Evolutionary conservation across 2,329 filamentous ascomycete species (phyloP), one percentile per base, ranked within the genome.

Genomic region (Nemania bipapillata): DNA sequence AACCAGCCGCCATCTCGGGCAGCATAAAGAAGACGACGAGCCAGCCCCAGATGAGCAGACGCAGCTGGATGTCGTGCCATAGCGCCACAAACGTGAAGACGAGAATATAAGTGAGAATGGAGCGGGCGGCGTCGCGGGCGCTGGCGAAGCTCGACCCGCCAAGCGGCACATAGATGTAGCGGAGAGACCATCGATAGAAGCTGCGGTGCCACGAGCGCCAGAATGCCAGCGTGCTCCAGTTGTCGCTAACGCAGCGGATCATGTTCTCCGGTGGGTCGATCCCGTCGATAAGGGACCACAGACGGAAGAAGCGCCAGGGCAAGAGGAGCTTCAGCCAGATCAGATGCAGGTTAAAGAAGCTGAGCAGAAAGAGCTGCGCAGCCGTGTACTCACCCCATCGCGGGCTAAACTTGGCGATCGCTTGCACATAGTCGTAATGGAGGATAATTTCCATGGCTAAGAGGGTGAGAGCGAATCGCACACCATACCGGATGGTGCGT

Each of bases 251-350:
- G 81, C 96, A 99, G 74, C 96, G 92, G 63, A 97, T 88, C 93
- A 99, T 97, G 82, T 99, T 99, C 82, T 99, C 96, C 0, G 96
- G 95, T 0, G 96, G 93, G 77, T 99, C 96, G 74, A 99, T 89
- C 69, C 92, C 93, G 79, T 99, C 96, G 17, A 94, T 78, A 3
- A 99, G 86, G 0, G 93, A 86, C 96, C 96, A 99, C n/a, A 99
- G 89, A 4, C 96, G 92, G 87, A 98, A 98, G 79, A 98, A 91
- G n/a, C 96, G 92, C 94, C 95, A 99, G 0, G 96, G 96, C 7
- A 99, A 89, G 4, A 99, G 89, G 1, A 99, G 89, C 80, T 99
- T 99, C 54, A 99, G 86, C 96, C 96, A 99, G 79, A 99, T 96
- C 78, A 97, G 89, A 82, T 97, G 93, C 12, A 99, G 89, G 80